These are phyloP conservation scores for Waltergamsia citrina DNA, from an alignment of 2,329 filamentous ascomycete genomes.

Conservation along the genomic window DNA sequence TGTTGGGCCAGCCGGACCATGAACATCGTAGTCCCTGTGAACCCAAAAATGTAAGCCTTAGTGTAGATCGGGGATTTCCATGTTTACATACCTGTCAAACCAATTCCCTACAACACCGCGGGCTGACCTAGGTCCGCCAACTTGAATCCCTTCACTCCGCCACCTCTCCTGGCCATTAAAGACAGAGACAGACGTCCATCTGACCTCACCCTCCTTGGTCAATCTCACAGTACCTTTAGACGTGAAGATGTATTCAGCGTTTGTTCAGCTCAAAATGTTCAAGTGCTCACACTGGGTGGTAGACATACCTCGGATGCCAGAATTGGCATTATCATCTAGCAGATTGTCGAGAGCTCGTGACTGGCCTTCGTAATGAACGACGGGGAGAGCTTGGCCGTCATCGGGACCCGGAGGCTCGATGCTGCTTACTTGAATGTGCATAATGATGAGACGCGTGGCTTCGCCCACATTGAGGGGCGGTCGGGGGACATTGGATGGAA, in stretches of 20 bases:
- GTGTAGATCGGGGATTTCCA: not conserved
- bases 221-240: slow-evolving; percentile 49
- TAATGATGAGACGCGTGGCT: slow-evolving; percentile 60
- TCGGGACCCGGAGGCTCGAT: slow-evolving; percentile 49
- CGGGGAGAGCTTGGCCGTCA: slow-evolving; percentile 48
- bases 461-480: slow-evolving; percentile 51
- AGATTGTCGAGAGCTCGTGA: slow-evolving; percentile 52
- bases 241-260: slow-evolving; percentile 11
- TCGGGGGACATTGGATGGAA: slow-evolving; percentile 32
- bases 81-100: slow-evolving; percentile 56
- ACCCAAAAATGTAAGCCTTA: slow-evolving; percentile 4
- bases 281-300: not conserved
- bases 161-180: slow-evolving; percentile 58
- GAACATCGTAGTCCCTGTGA: slow-evolving; percentile 51
- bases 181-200: slow-evolving; percentile 64
- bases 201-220: slow-evolving; percentile 61
- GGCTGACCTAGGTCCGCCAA: slow-evolving; percentile 56
- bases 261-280: slow-evolving; percentile 7
- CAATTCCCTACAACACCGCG: slow-evolving; percentile 66
- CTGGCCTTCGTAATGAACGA: slow-evolving; percentile 59
- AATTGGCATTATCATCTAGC: slow-evolving; percentile 62
- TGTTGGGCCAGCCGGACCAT: slow-evolving; percentile 65
- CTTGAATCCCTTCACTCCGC: slow-evolving; percentile 68
- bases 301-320: slow-evolving; percentile 47
- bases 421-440: slow-evolving; percentile 53